Evolutionary conservation across 345 rosid species (phyloP), one percentile per base, ranked within the genome.

Genomic region (Sisymbrium altissimum): DNA sequence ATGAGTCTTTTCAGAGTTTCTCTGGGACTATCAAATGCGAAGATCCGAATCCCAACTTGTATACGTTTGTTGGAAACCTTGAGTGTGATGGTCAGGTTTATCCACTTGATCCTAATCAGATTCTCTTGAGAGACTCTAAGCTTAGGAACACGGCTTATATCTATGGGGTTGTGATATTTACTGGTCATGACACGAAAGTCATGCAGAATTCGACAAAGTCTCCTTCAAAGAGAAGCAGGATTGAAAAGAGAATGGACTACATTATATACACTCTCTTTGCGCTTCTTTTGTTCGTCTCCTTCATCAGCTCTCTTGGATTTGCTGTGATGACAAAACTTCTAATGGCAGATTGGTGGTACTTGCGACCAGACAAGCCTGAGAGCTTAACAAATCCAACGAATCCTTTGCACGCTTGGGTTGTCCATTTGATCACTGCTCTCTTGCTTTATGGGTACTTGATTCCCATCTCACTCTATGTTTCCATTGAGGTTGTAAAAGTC

Each of bases 391-490:
- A 84, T 80, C 89, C 86, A 0, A 50, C 69, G 2, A 82, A 80
- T 4, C 84, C 86, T 1, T 39, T 58, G 6, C 35, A 68, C 45
- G 86, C 95, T 9, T 84, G 84, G 14, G 32, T 80, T 5, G 79
- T 78, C 5, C 95, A 88, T 65, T 77, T 87, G 65, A 75, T 81
- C 50, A 74, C 87, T 57, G 88, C 97, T 44, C 80, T 91, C 21
- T 75, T 85, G 64, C 81, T 91, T 66, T 77, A 88, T 68, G 97
- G 97, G 0, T 88, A 87, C 81, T 80, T 88, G 78, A 91, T 91
- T 33, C 97, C 97, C 12, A 87, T 91, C 73, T 91, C 97, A 36
- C 78, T 91, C 0, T 91, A 87, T 74, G 95, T 91, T 13, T 86
- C 92, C 41, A 87, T 91, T 3, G 97, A 87, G 78, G 69, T 88